Evolutionary conservation across 768 basidiomycete genomes (phyloP), one percentile per base, ranked within the genome.

Genomic region (Boletus sp.): DNA sequence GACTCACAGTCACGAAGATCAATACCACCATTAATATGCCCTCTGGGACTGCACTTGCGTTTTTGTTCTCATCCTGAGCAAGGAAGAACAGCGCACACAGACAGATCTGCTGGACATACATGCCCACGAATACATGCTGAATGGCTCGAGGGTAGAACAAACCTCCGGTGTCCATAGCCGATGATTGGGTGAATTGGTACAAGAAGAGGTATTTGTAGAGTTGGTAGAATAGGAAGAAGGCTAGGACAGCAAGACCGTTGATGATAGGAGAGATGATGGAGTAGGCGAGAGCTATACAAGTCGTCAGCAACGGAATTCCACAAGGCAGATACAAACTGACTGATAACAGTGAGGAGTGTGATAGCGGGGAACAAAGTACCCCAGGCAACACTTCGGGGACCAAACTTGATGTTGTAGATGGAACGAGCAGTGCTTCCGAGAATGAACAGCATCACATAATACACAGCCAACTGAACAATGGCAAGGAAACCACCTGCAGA

Each of bases 111-210:
- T 95, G 84, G 45, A 99, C 80, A 69, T 99, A 99, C 69, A 98
- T 65, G 4, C 96, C 97, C 20, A 94, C 92, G 62, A 98, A 98
- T 32, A 96, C 67, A 67, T 98, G 97, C 48, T 91, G 86, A 29
- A 98, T 83, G 5, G 97, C 96, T 72, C 87, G 91, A 24, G 95
- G 95, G 80, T 94, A 98, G 79, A 97, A 98, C 48, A 92, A 69
- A 0, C 97, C 97, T 37, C 96, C 96, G 0, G 94, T 96, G 54
- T 97, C 94, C 49, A 76, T 76, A 5, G 80, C 73, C 0, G 80
- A 68, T 4, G 86, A 82, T 68, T 93, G 87, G 54, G 90, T 85
- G 64, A 84, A 83, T 58, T 83, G 85, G 78, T 84, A 94, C 52
- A 91, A 77, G 81, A 91, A 94, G 32, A 92, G 82, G 64, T 93